Conservation (phyloP, 2,329 filamentous ascomycete species). For the Nannizzia gypsea region DNA sequence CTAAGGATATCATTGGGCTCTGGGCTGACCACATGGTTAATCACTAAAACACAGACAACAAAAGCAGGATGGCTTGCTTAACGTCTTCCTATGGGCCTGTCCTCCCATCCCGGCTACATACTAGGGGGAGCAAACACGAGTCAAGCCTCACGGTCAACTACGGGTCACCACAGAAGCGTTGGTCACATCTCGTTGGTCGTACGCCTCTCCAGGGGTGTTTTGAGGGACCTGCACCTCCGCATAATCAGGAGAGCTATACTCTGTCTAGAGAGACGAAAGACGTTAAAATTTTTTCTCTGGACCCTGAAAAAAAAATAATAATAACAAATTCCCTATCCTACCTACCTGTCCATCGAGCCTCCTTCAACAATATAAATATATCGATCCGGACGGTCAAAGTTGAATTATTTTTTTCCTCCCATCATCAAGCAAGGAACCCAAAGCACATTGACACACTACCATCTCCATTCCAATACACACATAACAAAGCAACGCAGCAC, state of each 20-base stretch:
- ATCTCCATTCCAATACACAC: neutral
- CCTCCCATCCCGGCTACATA: neutral
- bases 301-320: neutral
- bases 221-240: constrained; percentile 2
- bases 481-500: too few species aligned
- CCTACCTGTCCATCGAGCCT: neutral
- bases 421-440: neutral
- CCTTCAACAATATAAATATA: neutral
- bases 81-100: constrained; percentile 3
- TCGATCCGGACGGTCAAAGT: neutral
- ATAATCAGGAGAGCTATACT: constrained; percentile 1
- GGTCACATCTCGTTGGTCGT: constrained; percentile 2
- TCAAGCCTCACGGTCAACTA: constrained; percentile 4
- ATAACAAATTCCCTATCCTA: neutral
- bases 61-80: neutral
- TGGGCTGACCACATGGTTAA: constrained; percentile 1
- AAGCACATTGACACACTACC: neutral
- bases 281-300: neutral
- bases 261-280: neutral
- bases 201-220: neutral
- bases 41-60: constrained; percentile 1
- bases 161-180: neutral
- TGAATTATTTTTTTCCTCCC: neutral
- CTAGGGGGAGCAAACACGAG: constrained; percentile 3
- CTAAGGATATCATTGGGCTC: neutral